phyloP scores from a whole-genome alignment of 805 yeast genomes.

The Ogataea thermomethanolica region DNA sequence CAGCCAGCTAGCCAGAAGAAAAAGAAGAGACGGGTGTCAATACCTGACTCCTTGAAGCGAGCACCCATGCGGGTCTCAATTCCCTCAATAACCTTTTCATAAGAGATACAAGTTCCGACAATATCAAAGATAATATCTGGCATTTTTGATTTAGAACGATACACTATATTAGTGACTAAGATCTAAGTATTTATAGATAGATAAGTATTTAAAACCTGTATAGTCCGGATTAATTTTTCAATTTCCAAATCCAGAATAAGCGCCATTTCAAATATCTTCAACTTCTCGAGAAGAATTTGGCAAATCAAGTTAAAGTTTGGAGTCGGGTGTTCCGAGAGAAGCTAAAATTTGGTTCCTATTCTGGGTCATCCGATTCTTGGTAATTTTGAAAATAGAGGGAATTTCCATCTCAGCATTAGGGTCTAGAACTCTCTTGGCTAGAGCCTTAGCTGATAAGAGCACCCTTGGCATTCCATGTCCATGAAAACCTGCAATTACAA shows the following conservation, averaged over 20 bases:
- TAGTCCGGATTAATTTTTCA: background rate
- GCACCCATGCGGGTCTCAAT: conserved; percentile 24
- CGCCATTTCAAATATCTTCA: no score
- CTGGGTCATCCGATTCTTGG: conserved; percentile 18
- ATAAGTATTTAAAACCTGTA: background rate
- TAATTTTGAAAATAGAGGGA: conserved; percentile 24
- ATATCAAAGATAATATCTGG: conserved; percentile 31
- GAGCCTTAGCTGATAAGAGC: conserved; percentile 37
- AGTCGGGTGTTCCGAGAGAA: conserved; percentile 3
- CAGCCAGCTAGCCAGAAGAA: conserved; percentile 47
- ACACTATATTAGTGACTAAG: background rate
- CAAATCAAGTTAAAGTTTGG: background rate
- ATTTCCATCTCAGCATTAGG: conserved; percentile 10
- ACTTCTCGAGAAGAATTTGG: no score
- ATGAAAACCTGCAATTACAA: conserved; percentile 44
- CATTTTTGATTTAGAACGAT: conserved; percentile 12
- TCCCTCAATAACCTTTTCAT: conserved; percentile 24
- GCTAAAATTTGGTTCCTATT: conserved; percentile 16
- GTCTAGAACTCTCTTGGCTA: conserved; percentile 27
- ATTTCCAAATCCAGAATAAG: background rate
- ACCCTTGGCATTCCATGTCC: conserved; percentile 54
- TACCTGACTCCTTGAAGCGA: conserved; percentile 21
- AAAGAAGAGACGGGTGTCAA: conserved; percentile 22
- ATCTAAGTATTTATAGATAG: no score
- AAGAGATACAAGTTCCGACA: conserved; percentile 30